Evolutionary conservation across 73 alveolate species (phyloP), one percentile per base, ranked within the genome.

Genomic region (Paramecium biaurelia): DNA sequence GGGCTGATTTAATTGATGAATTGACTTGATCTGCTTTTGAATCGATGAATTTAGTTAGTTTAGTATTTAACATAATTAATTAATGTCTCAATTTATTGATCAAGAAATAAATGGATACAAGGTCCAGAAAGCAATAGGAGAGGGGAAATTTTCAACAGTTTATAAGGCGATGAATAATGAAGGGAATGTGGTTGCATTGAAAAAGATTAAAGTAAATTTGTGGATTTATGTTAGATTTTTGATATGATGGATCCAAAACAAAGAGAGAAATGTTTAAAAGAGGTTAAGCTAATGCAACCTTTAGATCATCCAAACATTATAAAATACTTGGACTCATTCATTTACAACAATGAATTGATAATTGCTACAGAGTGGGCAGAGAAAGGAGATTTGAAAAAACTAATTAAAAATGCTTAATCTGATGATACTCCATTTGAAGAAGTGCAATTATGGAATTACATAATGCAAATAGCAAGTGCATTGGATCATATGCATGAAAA

Each of bases 341-440:
- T 98, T 14, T 97, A 92, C 11, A 93, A 95, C 57, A 97, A 98
- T 92, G 99, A 98, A 68, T 86, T 98, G 92, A 96, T 95, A 90
- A 98, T 98, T 32, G 99, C 98, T 10, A 97, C 98, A 7, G 99
- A 98, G 92, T 98, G 99, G 99, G 99, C 99, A 2, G 99, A 98
- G 94, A 96, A 95, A 86, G 99, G 99, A n/a, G 99, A 97, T 92
- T 94, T 98, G 79, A 98, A 98, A 82, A 58, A 96, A 24, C 70
- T 97, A 14, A 95, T 98, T 14, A 96, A 95, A 86, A 95, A 92
- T 85, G 95, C 97, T n/a, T 85, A 90, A 43, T 93, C 85, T 37
- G 99, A 98, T 86, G 99, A 97, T 11, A 82, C 92, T 18, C 86
- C 93, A 70, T 92, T 98, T 42, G 98, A 97, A 18, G 99, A 98